Percentiles rank a stretch among this genome's conserved stretches.
phyloP scores from a whole-genome alignment of 176 grass and related monocot species.

The Phoenix dactylifera region DNA sequence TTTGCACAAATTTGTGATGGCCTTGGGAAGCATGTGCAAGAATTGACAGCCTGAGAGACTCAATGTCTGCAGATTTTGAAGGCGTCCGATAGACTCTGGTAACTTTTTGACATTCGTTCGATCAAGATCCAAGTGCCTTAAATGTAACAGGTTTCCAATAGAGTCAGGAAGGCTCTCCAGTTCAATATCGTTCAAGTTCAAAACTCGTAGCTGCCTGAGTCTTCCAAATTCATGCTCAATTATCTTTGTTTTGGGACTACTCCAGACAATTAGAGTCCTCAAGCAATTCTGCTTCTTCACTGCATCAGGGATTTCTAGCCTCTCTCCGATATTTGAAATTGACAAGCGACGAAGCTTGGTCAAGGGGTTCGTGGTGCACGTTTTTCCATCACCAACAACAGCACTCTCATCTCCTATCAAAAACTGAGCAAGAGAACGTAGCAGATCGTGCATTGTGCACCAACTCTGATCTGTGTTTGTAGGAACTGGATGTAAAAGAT shows the following conservation, averaged over 20 bases:
- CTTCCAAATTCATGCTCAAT: slow-evolving; percentile 4
- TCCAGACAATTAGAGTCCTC: slow-evolving; percentile 56
- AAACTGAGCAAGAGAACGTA: slow-evolving; percentile 37
- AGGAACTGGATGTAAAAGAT: too few relatives aligned
- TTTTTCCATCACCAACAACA: slow-evolving; percentile 37
- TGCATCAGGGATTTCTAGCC: slow-evolving; percentile 36
- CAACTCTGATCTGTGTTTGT: slow-evolving; percentile 10
- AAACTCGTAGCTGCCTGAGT: too few relatives aligned
- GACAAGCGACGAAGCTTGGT: slow-evolving; percentile 52
- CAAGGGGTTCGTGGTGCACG: slow-evolving; percentile 21
- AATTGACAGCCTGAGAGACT: not conserved
- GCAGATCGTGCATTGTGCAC: slow-evolving; percentile 54
- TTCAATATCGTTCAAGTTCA: too few relatives aligned
- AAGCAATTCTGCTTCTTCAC: slow-evolving; percentile 64
- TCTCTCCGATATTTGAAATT: slow-evolving; percentile 43
- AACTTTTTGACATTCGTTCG: slow-evolving; percentile 51
- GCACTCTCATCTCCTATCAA: slow-evolving; percentile 61
- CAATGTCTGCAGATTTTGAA: slow-evolving; percentile 24
- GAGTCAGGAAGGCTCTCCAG: slow-evolving; percentile 35
- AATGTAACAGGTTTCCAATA: slow-evolving; percentile 51
- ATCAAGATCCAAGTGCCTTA: slow-evolving; percentile 86
- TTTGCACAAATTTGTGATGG: slow-evolving; percentile 4
- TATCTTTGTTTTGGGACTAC: slow-evolving; percentile 43
- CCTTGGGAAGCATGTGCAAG: slow-evolving; percentile 8
- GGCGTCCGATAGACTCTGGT: slow-evolving; percentile 19